phyloP scores from a whole-genome alignment of 305 asterid species.

The Caryopteris hybrid region DNA sequence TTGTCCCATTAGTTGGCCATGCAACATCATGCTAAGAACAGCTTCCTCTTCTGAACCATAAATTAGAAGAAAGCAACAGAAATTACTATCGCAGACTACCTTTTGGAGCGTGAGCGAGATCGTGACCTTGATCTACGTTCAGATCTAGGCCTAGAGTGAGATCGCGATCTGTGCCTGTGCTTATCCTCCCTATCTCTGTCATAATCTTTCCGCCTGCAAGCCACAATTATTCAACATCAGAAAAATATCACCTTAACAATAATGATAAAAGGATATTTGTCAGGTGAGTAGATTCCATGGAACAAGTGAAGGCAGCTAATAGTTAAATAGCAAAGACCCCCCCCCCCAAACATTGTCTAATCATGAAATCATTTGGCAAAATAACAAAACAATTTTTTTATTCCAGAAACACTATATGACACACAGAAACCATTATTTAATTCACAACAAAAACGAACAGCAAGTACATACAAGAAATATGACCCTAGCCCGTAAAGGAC shows the following conservation, averaged over 20 bases:
- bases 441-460: neutral
- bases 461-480: no score
- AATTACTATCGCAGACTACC: slow-evolving; percentile 34
- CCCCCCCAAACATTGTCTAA: neutral
- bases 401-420: neutral
- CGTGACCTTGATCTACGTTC: slow-evolving; percentile 80
- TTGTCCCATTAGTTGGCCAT: neutral
- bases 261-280: neutral
- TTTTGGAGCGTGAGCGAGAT: slow-evolving; percentile 76
- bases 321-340: neutral
- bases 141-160: slow-evolving; percentile 64
- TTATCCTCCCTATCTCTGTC: slow-evolving; percentile 83
- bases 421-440: neutral
- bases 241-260: neutral
- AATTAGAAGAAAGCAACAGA: neutral
- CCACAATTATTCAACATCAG: slow-evolving; percentile 2
- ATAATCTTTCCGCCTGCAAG: slow-evolving; percentile 56
- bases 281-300: neutral
- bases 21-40: neutral
- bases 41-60: neutral
- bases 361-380: neutral
- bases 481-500: neutral
- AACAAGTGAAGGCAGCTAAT: neutral
- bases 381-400: neutral
- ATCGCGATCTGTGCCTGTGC: slow-evolving; percentile 59